Conservation (phyloP, 257 asterid genomes). For the Knoxia roxburghii region DNA sequence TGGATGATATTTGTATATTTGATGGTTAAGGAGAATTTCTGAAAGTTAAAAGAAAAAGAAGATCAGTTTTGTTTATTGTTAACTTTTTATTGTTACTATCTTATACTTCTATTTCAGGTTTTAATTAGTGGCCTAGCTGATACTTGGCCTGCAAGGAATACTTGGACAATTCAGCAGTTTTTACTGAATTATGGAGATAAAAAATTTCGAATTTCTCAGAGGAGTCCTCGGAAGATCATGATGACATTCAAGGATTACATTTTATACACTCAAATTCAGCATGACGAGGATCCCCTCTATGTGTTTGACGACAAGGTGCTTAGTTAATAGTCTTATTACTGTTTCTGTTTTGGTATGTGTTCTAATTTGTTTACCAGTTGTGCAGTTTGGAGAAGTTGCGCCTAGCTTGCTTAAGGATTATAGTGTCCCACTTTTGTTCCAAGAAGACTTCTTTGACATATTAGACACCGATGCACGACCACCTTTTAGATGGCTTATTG, state of each 20-base stretch:
- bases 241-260: conserved; percentile 82
- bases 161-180: conserved; percentile 78
- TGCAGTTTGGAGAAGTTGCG: conserved; percentile 85
- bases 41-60: background rate
- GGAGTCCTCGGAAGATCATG: conserved; percentile 60
- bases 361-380: conserved; percentile 14
- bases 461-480: conserved; percentile 79
- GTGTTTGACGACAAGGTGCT: conserved; percentile 85
- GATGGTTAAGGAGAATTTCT: background rate
- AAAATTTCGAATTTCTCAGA: conserved; percentile 73
- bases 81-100: background rate
- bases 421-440: conserved; percentile 72
- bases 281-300: conserved; percentile 95
- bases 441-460: conserved; percentile 91
- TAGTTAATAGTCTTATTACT: conserved; percentile 17
- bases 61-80: background rate
- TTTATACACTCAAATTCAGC: conserved; percentile 76
- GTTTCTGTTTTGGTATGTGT: conserved; percentile 18
- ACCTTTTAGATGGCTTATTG: conserved; percentile 84
- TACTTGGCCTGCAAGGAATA: conserved; percentile 77
- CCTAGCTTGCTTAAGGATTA: conserved; percentile 78
- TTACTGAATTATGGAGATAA: conserved; percentile 56
- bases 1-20: background rate
- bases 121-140: conserved; percentile 77
- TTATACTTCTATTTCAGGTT: conserved; percentile 39